Evolutionary conservation across 176 grass and related monocot genomes (phyloP).

Genomic region (Tuctoria greenei): DNA sequence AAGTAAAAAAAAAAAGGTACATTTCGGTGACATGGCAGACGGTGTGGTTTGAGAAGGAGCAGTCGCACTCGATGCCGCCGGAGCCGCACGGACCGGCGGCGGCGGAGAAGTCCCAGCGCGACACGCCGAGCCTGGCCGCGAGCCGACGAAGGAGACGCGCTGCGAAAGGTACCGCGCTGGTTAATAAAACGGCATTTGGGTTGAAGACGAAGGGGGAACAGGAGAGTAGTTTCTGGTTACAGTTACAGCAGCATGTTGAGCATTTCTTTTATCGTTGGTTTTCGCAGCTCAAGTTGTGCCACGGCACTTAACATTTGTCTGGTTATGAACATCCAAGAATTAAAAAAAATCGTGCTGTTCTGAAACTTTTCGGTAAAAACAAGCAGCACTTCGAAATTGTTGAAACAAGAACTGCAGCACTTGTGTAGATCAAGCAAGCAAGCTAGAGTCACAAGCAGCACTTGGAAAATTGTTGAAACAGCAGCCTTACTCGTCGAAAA

Average conservation of each 20-base stretch:
- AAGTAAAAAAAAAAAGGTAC: constrained; percentile 35
- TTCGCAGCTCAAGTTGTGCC: background rate
- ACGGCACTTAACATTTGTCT: background rate
- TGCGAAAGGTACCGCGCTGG: constrained; percentile 20
- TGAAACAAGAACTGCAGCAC: constrained; percentile 2
- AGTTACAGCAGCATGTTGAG: background rate
- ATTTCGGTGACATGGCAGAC: constrained; percentile 58
- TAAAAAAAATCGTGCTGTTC: background rate
- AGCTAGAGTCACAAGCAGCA: too few relatives aligned
- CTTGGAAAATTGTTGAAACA: too few relatives aligned
- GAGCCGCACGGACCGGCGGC: constrained; percentile 43
- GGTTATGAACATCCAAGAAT: background rate
- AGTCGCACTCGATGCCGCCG: constrained; percentile 54
- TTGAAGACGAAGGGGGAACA: background rate
- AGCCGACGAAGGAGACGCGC: constrained; percentile 46
- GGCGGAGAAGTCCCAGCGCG: constrained; percentile 62
- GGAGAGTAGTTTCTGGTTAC: background rate
- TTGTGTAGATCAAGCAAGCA: background rate
- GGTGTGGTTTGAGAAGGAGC: constrained; percentile 61
- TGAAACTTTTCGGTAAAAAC: too few relatives aligned
- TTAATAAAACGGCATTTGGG: background rate
- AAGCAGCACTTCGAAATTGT: background rate
- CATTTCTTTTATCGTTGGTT: background rate
- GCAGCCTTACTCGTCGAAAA: background rate
- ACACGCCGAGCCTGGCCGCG: constrained; percentile 36